Evolutionary conservation across 176 grass and related monocot genomes (phyloP), one percentile per base, ranked within the genome.

Genomic region (Triticum aestivum): DNA sequence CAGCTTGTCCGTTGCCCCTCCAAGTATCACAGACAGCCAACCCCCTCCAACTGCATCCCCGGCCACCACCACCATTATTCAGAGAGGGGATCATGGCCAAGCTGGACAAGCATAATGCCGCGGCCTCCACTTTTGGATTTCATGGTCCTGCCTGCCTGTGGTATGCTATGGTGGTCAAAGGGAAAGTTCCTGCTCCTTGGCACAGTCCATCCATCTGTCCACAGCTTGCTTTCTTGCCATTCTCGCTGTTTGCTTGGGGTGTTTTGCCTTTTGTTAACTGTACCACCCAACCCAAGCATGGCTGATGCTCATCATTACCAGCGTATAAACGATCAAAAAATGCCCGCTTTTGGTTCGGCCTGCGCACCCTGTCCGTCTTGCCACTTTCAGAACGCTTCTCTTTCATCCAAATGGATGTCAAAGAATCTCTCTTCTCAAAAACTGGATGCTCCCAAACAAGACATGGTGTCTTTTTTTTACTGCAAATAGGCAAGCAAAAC

Each of bases 81-180:
- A 38, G 26, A 75, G 29, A 2, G 23, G 52, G 26, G 32, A 74
- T 87, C 74, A 90, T 79, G 85, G 86, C 62, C 77, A 61, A 74
- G 82, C 82, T 81, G 89, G 89, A 84, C 68, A 91, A 29, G 75
- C 79, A 45, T 61, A 32, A 65, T 87, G 89, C 18, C 38, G 65
- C 17, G 65, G 58, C 75, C 35, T 37, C 0, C 54, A 10, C 51
- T 91, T 91, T 85, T 88, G 61, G 11, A 51, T 85, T 88, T 88
- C 69, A 80, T 86, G 45, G 10, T 58, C 33, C 66, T 71, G 71
- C 13, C 15, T 44, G 42, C 42, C 42, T 44, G 10, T 44, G 42
- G 10, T 78, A 56, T 20, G 14, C 0, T 8, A 1, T 30, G 5
- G 27, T 83, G 64, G 85, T 87, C 89, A 81, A 91, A 82, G 62